Base-by-base conservation (phyloP, 2,329 filamentous ascomycete genomes). In the Xylariaceae sp. region DNA sequence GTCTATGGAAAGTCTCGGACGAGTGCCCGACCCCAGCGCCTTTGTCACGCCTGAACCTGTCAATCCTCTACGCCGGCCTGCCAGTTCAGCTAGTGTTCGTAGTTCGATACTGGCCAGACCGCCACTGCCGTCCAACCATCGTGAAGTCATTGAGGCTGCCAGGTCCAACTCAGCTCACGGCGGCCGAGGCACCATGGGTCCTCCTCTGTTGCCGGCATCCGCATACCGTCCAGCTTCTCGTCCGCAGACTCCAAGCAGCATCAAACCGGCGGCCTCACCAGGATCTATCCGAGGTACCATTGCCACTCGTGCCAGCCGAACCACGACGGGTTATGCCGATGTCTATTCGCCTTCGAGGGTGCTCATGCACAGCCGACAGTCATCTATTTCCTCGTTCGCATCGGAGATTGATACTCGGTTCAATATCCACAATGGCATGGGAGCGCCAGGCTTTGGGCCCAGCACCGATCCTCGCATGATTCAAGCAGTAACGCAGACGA, bases 401-500 rank as follows among this genome's bases (percentile, higher is more conserved):
- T 97, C 94, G 0, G 94, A 99, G 74, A 78, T 99, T 17, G 94
- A 99, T 69, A 87, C 87, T 61, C 85, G 93, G 47, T 97, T 99
- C 80, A 92, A 95, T 71, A 87, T 91, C 47, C 81, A 84, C 9
- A 75, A 82, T 59, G 82, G 82, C 54, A 78, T 82, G 72, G 76
- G 77, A 50, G 69, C 78, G 5, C 75, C 77, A 51, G 87, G 87
- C 11, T 82, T 94, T 61, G 84, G 85, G 8, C 79, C 86, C 17
- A 83, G 84, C 64, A 96, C 92, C 4, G 94, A 99, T 76, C 93
- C 93, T 63, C 89, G 93, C 68, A 97, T 99, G 92, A 97, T 99
- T 67, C 92, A 97, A 77, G 94, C 94, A 53, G 97, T 99, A 65
- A 99, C 94, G 1, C 93, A 99, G 75, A 97, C 94, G 15, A 99